Evolutionary conservation across 768 basidiomycete species (phyloP), one percentile per base, ranked within the genome.

Genomic region (Suillus subalutaceus): DNA sequence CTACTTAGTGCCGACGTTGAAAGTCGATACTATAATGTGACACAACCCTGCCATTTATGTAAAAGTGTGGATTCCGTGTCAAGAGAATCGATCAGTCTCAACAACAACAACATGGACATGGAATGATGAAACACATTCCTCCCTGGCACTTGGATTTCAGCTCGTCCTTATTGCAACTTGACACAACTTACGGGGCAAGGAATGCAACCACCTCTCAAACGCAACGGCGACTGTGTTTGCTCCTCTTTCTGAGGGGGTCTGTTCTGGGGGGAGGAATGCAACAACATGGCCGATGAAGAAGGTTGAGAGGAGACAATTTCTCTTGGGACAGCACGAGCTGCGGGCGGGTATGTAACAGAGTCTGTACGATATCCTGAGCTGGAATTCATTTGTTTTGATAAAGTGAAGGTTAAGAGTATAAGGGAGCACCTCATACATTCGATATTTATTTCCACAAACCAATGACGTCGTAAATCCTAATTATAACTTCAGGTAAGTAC

Each of bases 41-140:
- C 18, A 55, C 30, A 0, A 9, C 53, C 9, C 53, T 2, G 10
- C 53, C 30, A 0, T 55, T 32, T 30, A 26, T 26, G 26, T 26
- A n/a, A 13, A 44, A 20, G 26, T 10, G 9, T 7, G 32, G 18
- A 56, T 32, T 35, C 10, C 18, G 2, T 2, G 6, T 55, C 30
- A 55, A 35, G 2, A 9, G 35, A n/a, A 35, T 35, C n/a, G 3
- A 35, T 35, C 20, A n/a, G 6, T 30, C 30, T 53, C 55, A 56
- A 16, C 59, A 60, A 30, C 40, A 60, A 55, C 40, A 80, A n/a
- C 74, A 80, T 15, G 79, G 79, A 20, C 74, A 63, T 7, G 79
- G 80, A 62, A 81, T 76, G 59, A 77, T 73, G 58, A 64, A 81
- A 55, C 79, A 80, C 48, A 70, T 78, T 40, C 80, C 79, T 7